These are phyloP conservation scores for Senecio squalidus DNA, from an alignment of 140 eudicot genomes.

Conservation along the genomic window DNA sequence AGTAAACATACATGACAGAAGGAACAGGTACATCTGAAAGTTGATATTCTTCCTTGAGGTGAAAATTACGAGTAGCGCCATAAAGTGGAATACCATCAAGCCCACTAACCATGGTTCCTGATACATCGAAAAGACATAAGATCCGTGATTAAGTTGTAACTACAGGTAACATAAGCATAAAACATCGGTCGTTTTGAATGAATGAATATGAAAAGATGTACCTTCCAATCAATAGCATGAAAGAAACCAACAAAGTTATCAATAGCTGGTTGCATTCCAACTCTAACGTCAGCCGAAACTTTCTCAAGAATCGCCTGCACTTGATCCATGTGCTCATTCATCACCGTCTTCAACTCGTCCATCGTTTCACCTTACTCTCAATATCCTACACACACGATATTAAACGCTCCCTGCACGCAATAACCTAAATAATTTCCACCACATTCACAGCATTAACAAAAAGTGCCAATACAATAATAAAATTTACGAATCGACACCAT, in stretches of 20 bases:
- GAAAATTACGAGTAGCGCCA: constrained; percentile 49
- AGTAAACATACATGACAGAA: constrained; percentile 64
- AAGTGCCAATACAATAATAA: no score
- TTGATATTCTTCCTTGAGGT: constrained; percentile 77
- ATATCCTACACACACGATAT: constrained; percentile 9
- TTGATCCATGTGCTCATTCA: constrained; percentile 84
- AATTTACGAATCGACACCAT: no score
- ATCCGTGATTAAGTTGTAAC: no score
- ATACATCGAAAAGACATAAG: constrained; percentile 3
- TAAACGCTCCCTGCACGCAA: constrained; percentile 11
- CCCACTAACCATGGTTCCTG: constrained; percentile 94
- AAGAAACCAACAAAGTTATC: constrained; percentile 88
- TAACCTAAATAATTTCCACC: background rate
- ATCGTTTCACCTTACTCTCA: constrained; percentile 27
- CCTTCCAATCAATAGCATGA: constrained; percentile 99
- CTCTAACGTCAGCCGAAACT: constrained; percentile 60
- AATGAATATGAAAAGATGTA: constrained; percentile 16
- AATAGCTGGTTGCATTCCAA: constrained; percentile 76
- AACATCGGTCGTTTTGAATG: background rate
- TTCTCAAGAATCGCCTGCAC: constrained; percentile 85
- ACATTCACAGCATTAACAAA: no score
- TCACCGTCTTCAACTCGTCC: constrained; percentile 69
- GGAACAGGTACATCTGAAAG: constrained; percentile 92
- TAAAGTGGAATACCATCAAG: constrained; percentile 59
- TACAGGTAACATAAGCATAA: background rate